phyloP scores from a whole-genome alignment of 345 rosid genomes.

The Noccaea caerulescens region DNA sequence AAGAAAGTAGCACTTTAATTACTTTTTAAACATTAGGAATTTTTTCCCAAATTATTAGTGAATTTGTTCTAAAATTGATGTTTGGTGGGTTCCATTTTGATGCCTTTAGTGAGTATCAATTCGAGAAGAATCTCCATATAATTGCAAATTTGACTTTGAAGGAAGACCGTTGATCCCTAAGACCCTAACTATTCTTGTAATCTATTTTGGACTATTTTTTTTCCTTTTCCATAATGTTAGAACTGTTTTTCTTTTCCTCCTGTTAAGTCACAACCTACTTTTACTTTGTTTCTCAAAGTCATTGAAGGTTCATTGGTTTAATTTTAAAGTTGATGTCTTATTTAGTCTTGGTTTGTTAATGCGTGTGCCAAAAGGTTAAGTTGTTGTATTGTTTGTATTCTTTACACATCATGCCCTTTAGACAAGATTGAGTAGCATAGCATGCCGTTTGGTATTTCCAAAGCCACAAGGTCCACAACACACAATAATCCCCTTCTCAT shows the following conservation, averaged over 20 bases:
- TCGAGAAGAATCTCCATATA: conserved; percentile 33
- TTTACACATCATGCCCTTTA: conserved; percentile 1
- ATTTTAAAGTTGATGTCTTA: conserved; percentile 6
- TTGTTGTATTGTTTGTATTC: conserved; percentile 5
- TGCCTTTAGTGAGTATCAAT: conserved; percentile 29
- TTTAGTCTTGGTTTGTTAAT: conserved; percentile 14
- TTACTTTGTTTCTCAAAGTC: conserved; percentile 7
- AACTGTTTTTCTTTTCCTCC: conserved; percentile 18
- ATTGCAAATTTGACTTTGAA: conserved; percentile 37
- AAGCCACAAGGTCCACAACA: not conserved
- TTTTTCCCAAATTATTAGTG: conserved; percentile 23
- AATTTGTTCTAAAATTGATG: conserved; percentile 38
- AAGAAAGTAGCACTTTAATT: not conserved
- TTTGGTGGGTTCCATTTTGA: conserved; percentile 43
- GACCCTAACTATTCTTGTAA: conserved; percentile 13
- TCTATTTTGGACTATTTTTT: conserved; percentile 17
- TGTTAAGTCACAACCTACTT: conserved; percentile 14
- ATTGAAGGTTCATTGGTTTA: conserved; percentile 2
- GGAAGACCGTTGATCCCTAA: conserved; percentile 31
- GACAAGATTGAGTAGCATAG: not conserved
- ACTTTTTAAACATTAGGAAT: not conserved
- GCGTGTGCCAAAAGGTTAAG: not conserved
- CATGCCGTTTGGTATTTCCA: not conserved
- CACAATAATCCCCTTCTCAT: conserved; percentile 1
- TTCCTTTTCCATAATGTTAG: conserved; percentile 2